These are phyloP conservation scores for Symbiodinium pilosum DNA, from an alignment of 73 alveolate genomes.

Conservation along the genomic window DNA sequence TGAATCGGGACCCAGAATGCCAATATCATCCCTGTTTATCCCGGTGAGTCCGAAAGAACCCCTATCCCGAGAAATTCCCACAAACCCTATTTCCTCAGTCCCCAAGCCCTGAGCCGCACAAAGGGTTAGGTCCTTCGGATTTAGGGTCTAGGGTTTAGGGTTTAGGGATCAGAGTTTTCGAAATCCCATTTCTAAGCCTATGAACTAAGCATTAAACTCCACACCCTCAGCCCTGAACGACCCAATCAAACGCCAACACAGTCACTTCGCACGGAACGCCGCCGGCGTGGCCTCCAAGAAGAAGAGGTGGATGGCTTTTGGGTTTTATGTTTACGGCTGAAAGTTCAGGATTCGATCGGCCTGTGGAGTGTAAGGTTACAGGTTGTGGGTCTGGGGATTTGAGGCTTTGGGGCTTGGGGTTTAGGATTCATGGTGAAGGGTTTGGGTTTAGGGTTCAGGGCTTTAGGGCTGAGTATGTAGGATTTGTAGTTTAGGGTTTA, in stretches of 20 bases:
- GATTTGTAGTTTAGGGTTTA: no score
- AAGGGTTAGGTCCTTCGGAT: no score
- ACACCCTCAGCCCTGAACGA: background rate
- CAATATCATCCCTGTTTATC: no score
- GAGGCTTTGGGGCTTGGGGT: background rate
- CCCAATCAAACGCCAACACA: no score
- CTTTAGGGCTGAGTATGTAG: background rate
- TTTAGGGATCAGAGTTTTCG: no score
- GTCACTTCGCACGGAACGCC: slow-evolving; percentile 32
- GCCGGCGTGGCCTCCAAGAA: slow-evolving; percentile 59
- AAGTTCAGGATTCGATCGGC: background rate
- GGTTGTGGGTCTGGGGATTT: background rate
- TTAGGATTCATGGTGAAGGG: background rate
- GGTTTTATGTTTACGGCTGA: background rate
- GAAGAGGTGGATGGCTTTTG: slow-evolving; percentile 7
- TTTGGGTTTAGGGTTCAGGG: slow-evolving; percentile 8
- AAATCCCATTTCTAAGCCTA: background rate
- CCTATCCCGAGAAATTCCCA: no score
- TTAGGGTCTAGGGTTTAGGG: no score
- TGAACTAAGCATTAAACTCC: background rate
- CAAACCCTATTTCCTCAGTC: no score
- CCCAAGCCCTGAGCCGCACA: no score
- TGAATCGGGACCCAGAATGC: no score
- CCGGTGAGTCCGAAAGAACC: no score
- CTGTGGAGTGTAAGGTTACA: background rate